Percentiles rank a stretch among this genome's conserved stretches.
Conservation (phyloP, 1,284 basidiomycete species). For the Sporisorium sorghi region DNA sequence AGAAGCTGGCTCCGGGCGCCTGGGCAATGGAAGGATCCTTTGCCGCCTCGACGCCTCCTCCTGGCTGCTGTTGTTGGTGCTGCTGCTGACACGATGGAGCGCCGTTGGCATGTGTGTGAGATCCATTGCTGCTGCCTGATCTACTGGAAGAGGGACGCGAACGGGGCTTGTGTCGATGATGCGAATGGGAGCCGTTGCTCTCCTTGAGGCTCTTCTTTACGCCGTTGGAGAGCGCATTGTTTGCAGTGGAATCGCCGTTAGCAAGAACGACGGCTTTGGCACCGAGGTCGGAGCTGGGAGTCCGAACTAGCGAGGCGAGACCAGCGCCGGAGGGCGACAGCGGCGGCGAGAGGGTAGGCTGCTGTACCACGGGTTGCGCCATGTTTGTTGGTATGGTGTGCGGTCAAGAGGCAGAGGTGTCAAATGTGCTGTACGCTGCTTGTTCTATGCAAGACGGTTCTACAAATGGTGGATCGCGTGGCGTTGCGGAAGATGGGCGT, state of each 20-base stretch:
- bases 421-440: too few species aligned
- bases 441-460: background rate
- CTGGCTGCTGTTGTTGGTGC: background rate
- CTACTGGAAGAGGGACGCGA: slow-evolving; percentile 11
- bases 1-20: slow-evolving; percentile 47
- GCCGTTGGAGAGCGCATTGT: slow-evolving; percentile 5
- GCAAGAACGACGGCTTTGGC: slow-evolving; percentile 4
- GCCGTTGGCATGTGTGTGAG: slow-evolving; percentile 1
- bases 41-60: slow-evolving; percentile 37
- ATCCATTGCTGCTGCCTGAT: background rate
- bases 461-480: background rate
- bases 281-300: slow-evolving; percentile 13
- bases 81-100: background rate
- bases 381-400: slow-evolving; percentile 6
- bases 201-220: slow-evolving; percentile 21
- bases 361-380: slow-evolving; percentile 44
- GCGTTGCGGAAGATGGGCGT: background rate
- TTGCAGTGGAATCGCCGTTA: slow-evolving; percentile 4
- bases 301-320: slow-evolving; percentile 13
- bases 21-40: slow-evolving; percentile 29
- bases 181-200: slow-evolving; percentile 5
- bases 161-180: slow-evolving; percentile 12
- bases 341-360: slow-evolving; percentile 35
- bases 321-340: slow-evolving; percentile 26
- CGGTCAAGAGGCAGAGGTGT: background rate